Conservation (phyloP, 73 alveolate species). For the Breviolum minutum region DNA sequence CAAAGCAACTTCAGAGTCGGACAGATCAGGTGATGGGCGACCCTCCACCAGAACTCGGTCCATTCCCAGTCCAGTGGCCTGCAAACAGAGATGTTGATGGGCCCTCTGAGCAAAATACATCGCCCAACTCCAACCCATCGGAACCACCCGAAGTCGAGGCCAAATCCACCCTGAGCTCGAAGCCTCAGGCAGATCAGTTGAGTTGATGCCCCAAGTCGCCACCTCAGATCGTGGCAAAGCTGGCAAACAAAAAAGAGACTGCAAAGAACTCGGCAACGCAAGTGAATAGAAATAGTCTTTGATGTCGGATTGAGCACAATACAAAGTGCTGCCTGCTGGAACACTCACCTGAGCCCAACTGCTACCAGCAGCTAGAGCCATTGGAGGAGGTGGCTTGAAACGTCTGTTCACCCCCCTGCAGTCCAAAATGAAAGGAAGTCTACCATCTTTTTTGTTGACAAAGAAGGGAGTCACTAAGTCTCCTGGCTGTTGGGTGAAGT, state of each 20-base stretch:
- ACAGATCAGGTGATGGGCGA: background rate
- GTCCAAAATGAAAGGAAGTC: too few species aligned
- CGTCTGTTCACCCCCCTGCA: background rate
- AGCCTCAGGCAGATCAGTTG: background rate
- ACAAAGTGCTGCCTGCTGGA: background rate
- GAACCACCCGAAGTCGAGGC: constrained; percentile 6
- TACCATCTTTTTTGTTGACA: too few species aligned
- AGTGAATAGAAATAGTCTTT: background rate
- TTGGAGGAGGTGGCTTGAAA: background rate
- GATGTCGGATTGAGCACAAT: background rate
- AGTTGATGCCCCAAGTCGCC: background rate
- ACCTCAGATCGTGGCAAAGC: background rate
- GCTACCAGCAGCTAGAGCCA: background rate
- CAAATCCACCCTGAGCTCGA: background rate
- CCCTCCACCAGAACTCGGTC: constrained; percentile 15
- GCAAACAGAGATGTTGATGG: background rate
- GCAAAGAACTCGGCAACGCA: background rate
- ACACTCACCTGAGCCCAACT: background rate
- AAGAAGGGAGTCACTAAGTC: too few species aligned
- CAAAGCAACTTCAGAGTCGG: background rate
- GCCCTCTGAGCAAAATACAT: background rate
- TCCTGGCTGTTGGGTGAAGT: too few species aligned
- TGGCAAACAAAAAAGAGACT: background rate
- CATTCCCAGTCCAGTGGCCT: background rate
- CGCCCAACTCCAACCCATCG: constrained; percentile 52